These are phyloP conservation scores for Agaricus bisporus DNA, from an alignment of 768 basidiomycete species.

Conservation along the genomic window DNA sequence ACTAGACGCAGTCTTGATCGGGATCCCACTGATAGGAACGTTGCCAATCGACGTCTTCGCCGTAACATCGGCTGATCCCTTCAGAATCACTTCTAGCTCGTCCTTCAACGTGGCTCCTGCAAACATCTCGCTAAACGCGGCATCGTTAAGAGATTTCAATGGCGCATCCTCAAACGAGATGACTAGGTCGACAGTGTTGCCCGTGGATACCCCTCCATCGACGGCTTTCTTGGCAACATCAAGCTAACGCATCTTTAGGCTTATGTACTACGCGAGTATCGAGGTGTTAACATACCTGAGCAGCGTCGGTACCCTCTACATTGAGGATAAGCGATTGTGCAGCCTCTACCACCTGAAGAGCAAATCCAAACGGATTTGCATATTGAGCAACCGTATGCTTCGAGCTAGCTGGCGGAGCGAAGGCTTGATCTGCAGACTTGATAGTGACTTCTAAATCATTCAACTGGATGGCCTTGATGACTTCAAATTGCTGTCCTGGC, in stretches of 20 bases:
- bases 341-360: constrained; percentile 54
- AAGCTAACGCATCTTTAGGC: constrained; percentile 28
- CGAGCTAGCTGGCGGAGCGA: constrained; percentile 55
- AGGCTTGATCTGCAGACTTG: constrained; percentile 45
- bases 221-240: constrained; percentile 41
- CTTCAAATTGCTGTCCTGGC: constrained; percentile 55
- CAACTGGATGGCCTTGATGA: constrained; percentile 60
- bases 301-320: constrained; percentile 41
- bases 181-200: constrained; percentile 53
- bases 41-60: constrained; percentile 61
- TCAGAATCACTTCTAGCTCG: constrained; percentile 39
- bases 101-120: constrained; percentile 48
- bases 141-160: constrained; percentile 49
- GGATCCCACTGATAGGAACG: constrained; percentile 58
- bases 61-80: constrained; percentile 51
- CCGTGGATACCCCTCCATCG: constrained; percentile 62
- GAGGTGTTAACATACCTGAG: constrained; percentile 33
- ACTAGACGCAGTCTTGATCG: constrained; percentile 52
- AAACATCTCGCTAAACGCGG: constrained; percentile 51
- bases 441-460: constrained; percentile 52
- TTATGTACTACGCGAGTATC: background rate
- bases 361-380: constrained; percentile 75
- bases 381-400: constrained; percentile 49
- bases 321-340: constrained; percentile 49
- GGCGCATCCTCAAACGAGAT: constrained; percentile 53